A percentile compares a stretch with the other conserved stretches of the same genome.
phyloP scores from a whole-genome alignment of 2,329 filamentous ascomycete species.

The Exophiala bonariae region DNA sequence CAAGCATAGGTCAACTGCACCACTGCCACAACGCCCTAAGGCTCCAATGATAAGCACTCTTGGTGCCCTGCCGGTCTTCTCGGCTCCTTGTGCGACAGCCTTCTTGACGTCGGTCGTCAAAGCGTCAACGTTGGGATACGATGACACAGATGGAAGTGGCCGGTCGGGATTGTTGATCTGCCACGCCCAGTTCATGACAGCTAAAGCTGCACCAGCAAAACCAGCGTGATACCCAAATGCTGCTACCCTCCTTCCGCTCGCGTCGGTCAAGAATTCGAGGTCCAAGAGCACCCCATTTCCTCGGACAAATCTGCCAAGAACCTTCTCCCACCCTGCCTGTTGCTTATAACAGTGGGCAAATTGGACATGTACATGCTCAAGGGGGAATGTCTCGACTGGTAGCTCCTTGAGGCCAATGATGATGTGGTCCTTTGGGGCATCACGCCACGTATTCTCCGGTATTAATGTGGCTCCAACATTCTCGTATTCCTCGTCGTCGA shows the following conservation, averaged over 20 bases:
- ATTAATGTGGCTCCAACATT: slow-evolving; percentile 66
- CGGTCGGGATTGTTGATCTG: slow-evolving; percentile 9
- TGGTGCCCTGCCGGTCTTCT: slow-evolving; percentile 66
- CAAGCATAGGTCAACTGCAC: slow-evolving; percentile 76
- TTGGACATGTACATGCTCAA: slow-evolving; percentile 70
- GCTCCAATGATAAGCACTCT: slow-evolving; percentile 81
- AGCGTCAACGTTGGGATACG: slow-evolving; percentile 7
- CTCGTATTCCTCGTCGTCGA: slow-evolving; percentile 56
- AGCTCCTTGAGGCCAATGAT: slow-evolving; percentile 78
- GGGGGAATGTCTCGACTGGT: slow-evolving; percentile 65
- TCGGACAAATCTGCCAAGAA: slow-evolving; percentile 72
- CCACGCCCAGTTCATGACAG: slow-evolving; percentile 10
- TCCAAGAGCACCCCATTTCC: slow-evolving; percentile 78
- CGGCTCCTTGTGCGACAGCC: slow-evolving; percentile 64
- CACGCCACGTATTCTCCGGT: slow-evolving; percentile 64
- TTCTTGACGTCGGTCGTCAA: slow-evolving; percentile 37
- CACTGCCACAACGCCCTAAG: slow-evolving; percentile 71
- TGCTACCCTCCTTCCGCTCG: slow-evolving; percentile 59
- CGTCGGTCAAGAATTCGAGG: slow-evolving; percentile 79
- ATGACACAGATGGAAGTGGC: slow-evolving; percentile 14
- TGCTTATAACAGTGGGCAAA: slow-evolving; percentile 76
- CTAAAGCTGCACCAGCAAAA: slow-evolving; percentile 53
- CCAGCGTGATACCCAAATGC: slow-evolving; percentile 67
- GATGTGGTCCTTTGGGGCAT: slow-evolving; percentile 67
- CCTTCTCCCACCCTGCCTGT: slow-evolving; percentile 75